A percentile compares a stretch with the other conserved stretches of the same genome.
Conservation (phyloP, 257 asterid species). For the Solanum gandarillasii region DNA sequence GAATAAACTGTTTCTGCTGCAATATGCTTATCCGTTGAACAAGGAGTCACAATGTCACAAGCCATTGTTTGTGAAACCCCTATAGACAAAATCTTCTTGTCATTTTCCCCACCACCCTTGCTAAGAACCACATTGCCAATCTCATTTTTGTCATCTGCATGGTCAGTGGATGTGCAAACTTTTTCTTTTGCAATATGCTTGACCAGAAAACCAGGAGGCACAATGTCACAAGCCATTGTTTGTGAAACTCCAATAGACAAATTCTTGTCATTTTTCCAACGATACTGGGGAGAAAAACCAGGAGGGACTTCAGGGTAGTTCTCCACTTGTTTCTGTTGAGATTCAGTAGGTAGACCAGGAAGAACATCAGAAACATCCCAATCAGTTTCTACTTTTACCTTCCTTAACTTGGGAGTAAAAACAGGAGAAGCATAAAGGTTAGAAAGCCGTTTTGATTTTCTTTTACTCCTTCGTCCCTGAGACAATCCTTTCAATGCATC, state of each 20-base stretch:
- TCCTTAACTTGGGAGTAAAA: background rate
- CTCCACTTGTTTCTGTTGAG: background rate
- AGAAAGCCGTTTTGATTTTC: background rate
- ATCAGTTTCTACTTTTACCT: background rate
- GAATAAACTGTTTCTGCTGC: background rate
- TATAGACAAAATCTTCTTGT: background rate
- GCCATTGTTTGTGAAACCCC: background rate
- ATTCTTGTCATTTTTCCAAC: background rate
- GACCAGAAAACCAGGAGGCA: background rate
- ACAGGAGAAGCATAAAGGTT: background rate
- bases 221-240: background rate
- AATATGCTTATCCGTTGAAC: background rate
- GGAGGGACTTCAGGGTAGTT: background rate
- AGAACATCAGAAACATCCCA: background rate
- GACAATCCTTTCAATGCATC: background rate
- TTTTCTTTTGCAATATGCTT: background rate
- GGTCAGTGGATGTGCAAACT: background rate
- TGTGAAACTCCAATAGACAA: background rate
- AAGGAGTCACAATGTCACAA: background rate
- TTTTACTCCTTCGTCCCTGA: slow-evolving; percentile 6
- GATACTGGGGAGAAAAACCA: slow-evolving; percentile 4
- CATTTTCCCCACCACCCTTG: background rate
- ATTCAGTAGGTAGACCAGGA: background rate
- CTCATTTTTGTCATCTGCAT: background rate
- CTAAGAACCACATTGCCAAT: background rate